These are phyloP conservation scores for Carex littledalei DNA, from an alignment of 176 grass and related monocot species.

Conservation along the genomic window DNA sequence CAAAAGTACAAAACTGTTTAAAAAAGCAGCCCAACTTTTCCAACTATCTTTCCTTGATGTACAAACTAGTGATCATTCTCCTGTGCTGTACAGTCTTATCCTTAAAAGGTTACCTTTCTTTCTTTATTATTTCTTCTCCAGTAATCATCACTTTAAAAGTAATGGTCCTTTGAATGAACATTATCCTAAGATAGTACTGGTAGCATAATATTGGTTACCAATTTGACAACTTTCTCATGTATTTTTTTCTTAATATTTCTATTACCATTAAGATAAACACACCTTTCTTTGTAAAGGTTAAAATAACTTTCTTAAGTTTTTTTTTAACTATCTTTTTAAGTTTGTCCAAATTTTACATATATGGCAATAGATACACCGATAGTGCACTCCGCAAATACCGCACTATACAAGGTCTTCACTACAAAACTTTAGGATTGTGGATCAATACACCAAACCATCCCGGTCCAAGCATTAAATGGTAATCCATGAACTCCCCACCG, in stretches of 20 bases:
- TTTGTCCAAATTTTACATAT: too few species aligned
- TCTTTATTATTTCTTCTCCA: background rate
- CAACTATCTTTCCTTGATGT: background rate
- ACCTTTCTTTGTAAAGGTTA: too few species aligned
- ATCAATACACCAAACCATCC: background rate
- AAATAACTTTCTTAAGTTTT: too few species aligned
- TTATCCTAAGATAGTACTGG: background rate
- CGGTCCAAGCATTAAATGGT: constrained; percentile 4
- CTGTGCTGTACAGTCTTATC: background rate
- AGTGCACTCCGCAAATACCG: background rate
- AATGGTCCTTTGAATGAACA: background rate
- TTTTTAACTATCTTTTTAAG: too few species aligned
- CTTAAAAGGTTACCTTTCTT: background rate
- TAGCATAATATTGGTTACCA: background rate
- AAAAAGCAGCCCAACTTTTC: background rate
- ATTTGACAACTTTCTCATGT: background rate
- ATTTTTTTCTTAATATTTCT: background rate
- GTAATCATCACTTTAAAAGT: background rate
- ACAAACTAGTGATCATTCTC: background rate
- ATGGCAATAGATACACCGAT: too few species aligned
- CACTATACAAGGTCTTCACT: background rate
- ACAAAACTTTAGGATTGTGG: background rate
- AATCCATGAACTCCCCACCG: background rate
- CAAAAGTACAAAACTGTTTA: background rate
- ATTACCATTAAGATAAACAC: background rate